Base-by-base conservation (phyloP, 2,329 filamentous ascomycete species). In the Botrytis deweyae region DNA sequence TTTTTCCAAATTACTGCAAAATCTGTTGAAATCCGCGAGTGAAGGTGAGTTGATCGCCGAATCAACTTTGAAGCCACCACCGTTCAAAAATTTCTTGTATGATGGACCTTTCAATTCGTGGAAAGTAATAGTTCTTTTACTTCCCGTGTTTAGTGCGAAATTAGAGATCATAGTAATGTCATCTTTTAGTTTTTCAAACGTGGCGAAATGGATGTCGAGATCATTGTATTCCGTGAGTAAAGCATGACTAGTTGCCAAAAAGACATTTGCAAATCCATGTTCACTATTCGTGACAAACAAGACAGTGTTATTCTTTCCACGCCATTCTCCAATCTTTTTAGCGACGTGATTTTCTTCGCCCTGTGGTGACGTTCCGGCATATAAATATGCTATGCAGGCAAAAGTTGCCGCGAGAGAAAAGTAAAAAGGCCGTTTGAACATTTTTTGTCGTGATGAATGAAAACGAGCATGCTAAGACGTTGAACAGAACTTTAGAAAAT, bases 261-360 rank as follows among this genome's bases (percentile, higher is more conserved):
- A 80, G 38, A 85, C 82, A 76, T 85, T 86, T n/a, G 83, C 82
- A 67, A 85, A 82, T 12, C 85, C 85, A 66, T 81, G 80, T 67
- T 86, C 84, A 44, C 80, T 78, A 74, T 85, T 85, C 3, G 84
- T 83, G 52, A 86, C 75, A 61, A 86, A 81, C 1, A 86, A 78
- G 9, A 85, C 79, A 40, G 75, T 74, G 33, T 74, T 74, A 36
- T 75, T 75, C 44, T 46, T 69, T n/a, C 72, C 72, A 20, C 38
- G 55, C 46, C 36, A 55, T 33, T 42, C 25, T 22, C 25, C 14
- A 14, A 9, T n/a, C 10, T 55, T 16, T 55, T 55, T 38, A 2
- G 36, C 2, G 16, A 16, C 40, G 36, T 14, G 46, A 25, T 25
- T 0, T 22, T 55, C n/a, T 68, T 68, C 65, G 10, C 36, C 25